Evolutionary conservation across 2,329 filamentous ascomycete species (phyloP), one percentile per base, ranked within the genome.

Genomic region (Cytospora piceicola): DNA sequence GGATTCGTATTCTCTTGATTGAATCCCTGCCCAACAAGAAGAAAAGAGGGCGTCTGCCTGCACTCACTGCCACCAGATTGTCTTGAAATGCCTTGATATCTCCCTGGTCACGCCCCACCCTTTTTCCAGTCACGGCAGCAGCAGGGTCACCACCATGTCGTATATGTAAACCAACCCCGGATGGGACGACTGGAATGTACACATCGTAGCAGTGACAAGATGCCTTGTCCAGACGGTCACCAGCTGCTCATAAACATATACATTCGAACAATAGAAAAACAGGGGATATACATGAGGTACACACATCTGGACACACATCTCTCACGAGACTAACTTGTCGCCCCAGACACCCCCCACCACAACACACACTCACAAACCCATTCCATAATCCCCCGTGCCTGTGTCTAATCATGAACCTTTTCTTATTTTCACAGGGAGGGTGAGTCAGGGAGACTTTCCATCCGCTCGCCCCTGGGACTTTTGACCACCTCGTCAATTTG

Each of bases 401-500:
- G 39, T 42, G 20, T 20, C 6, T 4, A 8, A 3, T 12, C 32
- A 34, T 34, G 32, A 34, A 34, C 32, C 32, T 8, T 34, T 34
- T 34, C 32, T 56, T 62, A 56, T 49, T 49, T 56, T 39, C 36
- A 54, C 58, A 61, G n/a, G 58, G 58, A 61, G 34, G 30, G 11
- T 53, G 60, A 49, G 60, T 62, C 60, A 62, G 56, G 60, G 30
- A 56, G 36, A 49, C 52, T 32, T 32, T 62, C 60, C 60, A 56
- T 34, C 36, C 34, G 51, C 60, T 52, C 60, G 42, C 54, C 52
- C 34, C 53, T 14, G 15, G 34, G 30, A 46, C 42, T 53, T 49
- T 32, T 53, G 59, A 29, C 32, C 51, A 61, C 51, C 59, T 51
- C 42, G 59, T 61, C 59, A 46, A 17, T 34, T 7, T 39, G 51